These are phyloP conservation scores for Martiniozyma asiatica DNA, from an alignment of 1,139 yeast species.

Conservation along the genomic window DNA sequence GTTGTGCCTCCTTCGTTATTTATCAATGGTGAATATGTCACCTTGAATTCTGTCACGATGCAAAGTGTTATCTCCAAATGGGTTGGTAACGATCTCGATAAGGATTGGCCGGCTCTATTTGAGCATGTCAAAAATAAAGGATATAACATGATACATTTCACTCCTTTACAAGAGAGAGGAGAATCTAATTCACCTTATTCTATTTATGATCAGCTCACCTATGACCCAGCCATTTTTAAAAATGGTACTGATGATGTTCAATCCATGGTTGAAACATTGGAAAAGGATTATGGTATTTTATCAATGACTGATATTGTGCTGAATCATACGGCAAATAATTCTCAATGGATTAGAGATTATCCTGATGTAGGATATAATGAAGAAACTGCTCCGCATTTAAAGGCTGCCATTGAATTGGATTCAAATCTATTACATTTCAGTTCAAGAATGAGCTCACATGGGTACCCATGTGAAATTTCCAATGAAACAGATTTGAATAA, in stretches of 20 bases:
- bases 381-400: constrained; percentile 81
- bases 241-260: constrained; percentile 33
- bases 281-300: constrained; percentile 47
- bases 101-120: constrained; percentile 58
- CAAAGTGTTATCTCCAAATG: constrained; percentile 87
- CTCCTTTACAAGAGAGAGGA: constrained; percentile 86
- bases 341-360: constrained; percentile 70
- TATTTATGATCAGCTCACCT: constrained; percentile 69
- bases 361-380: constrained; percentile 87
- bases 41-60: constrained; percentile 71
- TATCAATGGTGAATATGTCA: constrained; percentile 43
- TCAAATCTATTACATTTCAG: constrained; percentile 55
- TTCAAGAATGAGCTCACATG: constrained; percentile 33
- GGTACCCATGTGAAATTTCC: constrained; percentile 46
- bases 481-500: constrained; percentile 40
- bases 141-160: constrained; percentile 91
- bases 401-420: constrained; percentile 77
- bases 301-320: constrained; percentile 86
- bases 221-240: constrained; percentile 57
- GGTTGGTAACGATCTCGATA: constrained; percentile 50
- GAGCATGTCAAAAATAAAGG: constrained; percentile 55
- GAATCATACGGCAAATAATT: constrained; percentile 90
- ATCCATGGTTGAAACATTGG: constrained; percentile 36
- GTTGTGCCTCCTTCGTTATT: constrained; percentile 70
- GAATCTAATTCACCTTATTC: constrained; percentile 88